Conservation (phyloP, 371 early-diverging fungal species). For the Saksenaea oblongispora region DNA sequence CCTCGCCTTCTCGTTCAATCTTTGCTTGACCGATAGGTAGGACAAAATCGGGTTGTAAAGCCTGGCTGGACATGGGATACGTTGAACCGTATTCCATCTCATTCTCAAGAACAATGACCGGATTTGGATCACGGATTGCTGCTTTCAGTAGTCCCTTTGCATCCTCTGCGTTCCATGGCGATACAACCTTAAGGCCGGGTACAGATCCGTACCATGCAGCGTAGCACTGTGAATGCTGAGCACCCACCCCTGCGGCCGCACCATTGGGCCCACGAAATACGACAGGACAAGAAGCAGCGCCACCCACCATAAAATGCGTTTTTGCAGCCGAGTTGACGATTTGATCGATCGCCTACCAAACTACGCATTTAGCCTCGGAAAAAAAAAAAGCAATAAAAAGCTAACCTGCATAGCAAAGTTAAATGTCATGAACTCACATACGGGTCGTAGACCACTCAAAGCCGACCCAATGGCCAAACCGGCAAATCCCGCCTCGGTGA, state of each 20-base stretch:
- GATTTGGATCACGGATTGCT: conserved; percentile 98
- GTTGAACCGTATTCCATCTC: conserved; percentile 96
- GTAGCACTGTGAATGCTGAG: conserved; percentile 99
- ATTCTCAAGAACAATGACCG: conserved; percentile 98
- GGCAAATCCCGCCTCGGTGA: conserved; percentile 99
- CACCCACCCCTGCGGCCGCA: conserved; percentile 97
- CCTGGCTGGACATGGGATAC: conserved; percentile 85
- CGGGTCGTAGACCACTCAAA: conserved; percentile 93
- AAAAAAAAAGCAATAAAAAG: background rate
- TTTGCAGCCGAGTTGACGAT: conserved; percentile 99
- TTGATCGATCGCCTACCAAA: conserved; percentile 99
- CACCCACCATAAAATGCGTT: conserved; percentile 98
- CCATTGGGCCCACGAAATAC: conserved; percentile 99
- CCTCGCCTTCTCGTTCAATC: conserved; percentile 86
- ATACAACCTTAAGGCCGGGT: conserved; percentile 97
- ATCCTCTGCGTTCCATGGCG: conserved; percentile 97
- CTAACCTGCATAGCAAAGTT: conserved; percentile 99
- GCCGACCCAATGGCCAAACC: conserved; percentile 99
- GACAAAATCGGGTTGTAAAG: conserved; percentile 85
- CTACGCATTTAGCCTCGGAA: background rate
- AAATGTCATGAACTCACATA: conserved; percentile 99
- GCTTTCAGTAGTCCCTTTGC: conserved; percentile 96
- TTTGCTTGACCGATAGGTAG: conserved; percentile 97
- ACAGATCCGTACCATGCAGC: conserved; percentile 98
- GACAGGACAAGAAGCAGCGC: conserved; percentile 87